phyloP scores from a whole-genome alignment of 306 rosid species.

The Trifolium subterraneum region DNA sequence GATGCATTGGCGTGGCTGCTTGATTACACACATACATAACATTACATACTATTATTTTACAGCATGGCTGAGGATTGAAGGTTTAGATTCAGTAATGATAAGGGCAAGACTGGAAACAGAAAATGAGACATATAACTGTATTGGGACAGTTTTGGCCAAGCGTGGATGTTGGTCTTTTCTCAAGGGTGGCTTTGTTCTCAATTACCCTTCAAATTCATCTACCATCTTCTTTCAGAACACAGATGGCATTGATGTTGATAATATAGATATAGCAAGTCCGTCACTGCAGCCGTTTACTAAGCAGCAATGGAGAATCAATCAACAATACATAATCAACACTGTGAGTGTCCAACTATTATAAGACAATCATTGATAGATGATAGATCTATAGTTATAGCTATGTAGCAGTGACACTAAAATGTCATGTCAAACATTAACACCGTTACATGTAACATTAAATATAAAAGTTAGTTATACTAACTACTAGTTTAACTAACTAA shows the following conservation, averaged over 20 bases:
- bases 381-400: too few species aligned
- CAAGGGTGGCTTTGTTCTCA: slow-evolving; percentile 84
- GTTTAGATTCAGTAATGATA: slow-evolving; percentile 58
- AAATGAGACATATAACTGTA: slow-evolving; percentile 50
- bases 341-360: slow-evolving; percentile 44
- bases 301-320: slow-evolving; percentile 74
- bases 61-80: slow-evolving; percentile 77
- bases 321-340: slow-evolving; percentile 67
- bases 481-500: too few species aligned
- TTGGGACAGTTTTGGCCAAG: slow-evolving; percentile 78
- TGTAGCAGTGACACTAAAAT: too few species aligned
- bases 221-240: slow-evolving; percentile 63
- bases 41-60: background rate
- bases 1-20: too few species aligned
- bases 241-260: slow-evolving; percentile 44
- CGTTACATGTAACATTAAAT: too few species aligned
- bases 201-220: slow-evolving; percentile 53
- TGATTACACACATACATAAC: too few species aligned
- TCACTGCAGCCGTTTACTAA: slow-evolving; percentile 80
- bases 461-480: too few species aligned
- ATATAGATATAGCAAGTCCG: slow-evolving; percentile 57
- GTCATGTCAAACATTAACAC: too few species aligned
- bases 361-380: too few species aligned
- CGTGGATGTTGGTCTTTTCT: slow-evolving; percentile 94
- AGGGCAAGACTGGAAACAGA: slow-evolving; percentile 64